Conservation (phyloP, 2,329 filamentous ascomycete genomes). For the Leptographium wingfieldii region DNA sequence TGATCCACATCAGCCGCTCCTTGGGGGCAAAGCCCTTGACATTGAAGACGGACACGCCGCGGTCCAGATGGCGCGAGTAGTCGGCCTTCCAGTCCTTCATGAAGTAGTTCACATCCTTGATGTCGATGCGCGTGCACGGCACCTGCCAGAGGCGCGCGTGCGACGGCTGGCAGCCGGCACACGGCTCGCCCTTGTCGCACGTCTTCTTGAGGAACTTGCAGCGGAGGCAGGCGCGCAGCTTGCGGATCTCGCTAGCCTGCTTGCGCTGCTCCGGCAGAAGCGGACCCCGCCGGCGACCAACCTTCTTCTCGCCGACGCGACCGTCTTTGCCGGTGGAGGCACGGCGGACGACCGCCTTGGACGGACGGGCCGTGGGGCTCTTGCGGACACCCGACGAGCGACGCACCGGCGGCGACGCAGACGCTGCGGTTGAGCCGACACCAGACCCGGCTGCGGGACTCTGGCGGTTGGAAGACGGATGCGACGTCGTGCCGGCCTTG, state of each 20-base stretch:
- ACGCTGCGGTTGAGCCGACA: slow-evolving; percentile 26
- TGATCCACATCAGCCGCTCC: slow-evolving; percentile 73
- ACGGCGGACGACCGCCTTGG: slow-evolving; percentile 76
- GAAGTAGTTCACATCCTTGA: slow-evolving; percentile 96
- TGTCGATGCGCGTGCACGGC: slow-evolving; percentile 93
- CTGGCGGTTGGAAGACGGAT: slow-evolving; percentile 35
- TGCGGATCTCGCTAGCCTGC: slow-evolving; percentile 93
- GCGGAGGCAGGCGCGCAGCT: slow-evolving; percentile 81
- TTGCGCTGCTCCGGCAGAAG: slow-evolving; percentile 88
- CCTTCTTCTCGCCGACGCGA: slow-evolving; percentile 77
- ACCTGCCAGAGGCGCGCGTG: slow-evolving; percentile 96
- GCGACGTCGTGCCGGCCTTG: slow-evolving; percentile 33
- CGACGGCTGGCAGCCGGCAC: slow-evolving; percentile 86
- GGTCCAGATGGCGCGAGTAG: slow-evolving; percentile 78
- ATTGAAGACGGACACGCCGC: slow-evolving; percentile 83
- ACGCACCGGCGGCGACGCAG: slow-evolving; percentile 49
- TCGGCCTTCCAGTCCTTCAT: slow-evolving; percentile 99
- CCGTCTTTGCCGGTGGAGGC: slow-evolving; percentile 59
- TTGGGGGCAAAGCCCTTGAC: slow-evolving; percentile 71
- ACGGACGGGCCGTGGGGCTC: slow-evolving; percentile 68
- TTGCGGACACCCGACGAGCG: slow-evolving; percentile 58
- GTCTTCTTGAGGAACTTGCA: slow-evolving; percentile 99
- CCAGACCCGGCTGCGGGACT: slow-evolving; percentile 48
- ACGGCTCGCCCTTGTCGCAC: slow-evolving; percentile 94
- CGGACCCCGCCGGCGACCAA: slow-evolving; percentile 80